phyloP scores from a whole-genome alignment of 495 filamentous ascomycete species.

The Neurospora sublineolata region DNA sequence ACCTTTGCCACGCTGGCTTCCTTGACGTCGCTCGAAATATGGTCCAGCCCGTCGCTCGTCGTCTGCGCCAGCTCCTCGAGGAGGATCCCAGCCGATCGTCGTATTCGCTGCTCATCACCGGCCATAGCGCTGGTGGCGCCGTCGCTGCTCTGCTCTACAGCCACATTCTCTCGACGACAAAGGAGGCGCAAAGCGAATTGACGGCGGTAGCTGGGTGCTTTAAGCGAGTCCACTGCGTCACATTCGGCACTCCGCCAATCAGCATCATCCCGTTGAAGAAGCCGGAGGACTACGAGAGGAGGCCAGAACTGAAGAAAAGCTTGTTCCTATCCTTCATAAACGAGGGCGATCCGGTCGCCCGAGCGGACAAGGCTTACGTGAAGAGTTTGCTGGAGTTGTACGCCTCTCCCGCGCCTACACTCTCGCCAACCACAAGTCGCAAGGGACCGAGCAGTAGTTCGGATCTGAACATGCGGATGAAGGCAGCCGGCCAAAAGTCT shows the following conservation, averaged over 20 bases:
- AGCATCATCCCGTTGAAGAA: conserved; percentile 55
- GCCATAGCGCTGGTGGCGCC: conserved; percentile 74
- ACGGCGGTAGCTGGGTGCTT: conserved; percentile 55
- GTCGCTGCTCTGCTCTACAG: conserved; percentile 65
- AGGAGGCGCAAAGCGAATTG: conserved; percentile 48
- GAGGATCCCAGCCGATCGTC: conserved; percentile 55
- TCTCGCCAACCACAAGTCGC: background rate
- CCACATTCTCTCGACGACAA: conserved; percentile 57
- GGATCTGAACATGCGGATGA: conserved; percentile 2
- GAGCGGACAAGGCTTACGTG: conserved; percentile 66
- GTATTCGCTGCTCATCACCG: conserved; percentile 68
- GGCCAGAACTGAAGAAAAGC: conserved; percentile 41
- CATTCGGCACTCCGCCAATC: conserved; percentile 70
- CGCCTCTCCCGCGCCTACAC: conserved; percentile 43
- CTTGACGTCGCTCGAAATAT: conserved; percentile 63
- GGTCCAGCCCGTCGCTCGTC: conserved; percentile 57
- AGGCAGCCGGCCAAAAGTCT: conserved; percentile 7
- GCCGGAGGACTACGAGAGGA: conserved; percentile 26
- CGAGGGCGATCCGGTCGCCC: conserved; percentile 69
- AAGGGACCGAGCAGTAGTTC: conserved; percentile 3
- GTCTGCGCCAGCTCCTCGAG: conserved; percentile 53
- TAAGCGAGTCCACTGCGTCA: conserved; percentile 68
- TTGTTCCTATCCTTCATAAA: conserved; percentile 70
- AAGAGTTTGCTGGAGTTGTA: conserved; percentile 60
- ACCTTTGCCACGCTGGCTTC: conserved; percentile 69